These are phyloP conservation scores for Brassica cretica DNA, from an alignment of 345 rosid genomes.

Conservation along the genomic window DNA sequence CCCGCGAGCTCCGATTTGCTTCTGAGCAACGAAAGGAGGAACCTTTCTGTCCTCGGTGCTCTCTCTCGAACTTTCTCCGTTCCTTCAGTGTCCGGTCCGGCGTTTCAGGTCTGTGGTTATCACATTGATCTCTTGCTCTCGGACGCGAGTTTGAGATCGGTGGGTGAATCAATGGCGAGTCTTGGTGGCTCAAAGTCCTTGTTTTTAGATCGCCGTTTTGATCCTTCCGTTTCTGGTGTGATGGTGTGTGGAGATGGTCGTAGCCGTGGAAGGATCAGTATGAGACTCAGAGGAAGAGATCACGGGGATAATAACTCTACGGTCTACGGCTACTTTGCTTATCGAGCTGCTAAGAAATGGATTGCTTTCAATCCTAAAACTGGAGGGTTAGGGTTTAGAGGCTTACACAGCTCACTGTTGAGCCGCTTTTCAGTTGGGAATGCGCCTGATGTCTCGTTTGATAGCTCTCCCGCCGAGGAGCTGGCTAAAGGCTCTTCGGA, in stretches of 20 bases:
- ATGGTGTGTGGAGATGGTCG: background rate
- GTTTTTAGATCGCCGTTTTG: conserved; percentile 41
- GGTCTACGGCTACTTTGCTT: conserved; percentile 52
- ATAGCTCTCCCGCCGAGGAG: conserved; percentile 58
- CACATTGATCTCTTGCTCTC: conserved; percentile 67
- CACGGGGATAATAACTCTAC: conserved; percentile 41
- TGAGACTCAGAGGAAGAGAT: conserved; percentile 58
- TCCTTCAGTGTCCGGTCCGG: conserved; percentile 89
- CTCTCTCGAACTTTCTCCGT: conserved; percentile 73
- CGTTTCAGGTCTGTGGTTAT: conserved; percentile 85
- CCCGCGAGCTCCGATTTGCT: conserved; percentile 64
- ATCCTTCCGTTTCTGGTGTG: conserved; percentile 41
- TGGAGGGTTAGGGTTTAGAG: conserved; percentile 50
- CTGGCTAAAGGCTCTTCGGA: conserved; percentile 46
- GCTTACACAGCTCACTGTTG: conserved; percentile 52
- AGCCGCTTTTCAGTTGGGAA: conserved; percentile 56
- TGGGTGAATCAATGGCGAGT: conserved; percentile 54
- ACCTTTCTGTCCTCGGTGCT: conserved; percentile 77
- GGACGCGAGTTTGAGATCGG: conserved; percentile 40
- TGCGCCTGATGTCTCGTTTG: conserved; percentile 69
- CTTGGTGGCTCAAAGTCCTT: conserved; percentile 44
- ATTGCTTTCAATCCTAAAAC: conserved; percentile 33
- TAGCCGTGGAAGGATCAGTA: conserved; percentile 45
- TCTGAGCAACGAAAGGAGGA: conserved; percentile 56
- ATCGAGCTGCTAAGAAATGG: conserved; percentile 57